These are phyloP conservation scores for Casaregolazyma lundiana DNA, from an alignment of 1,139 yeast genomes.

Conservation along the genomic window DNA sequence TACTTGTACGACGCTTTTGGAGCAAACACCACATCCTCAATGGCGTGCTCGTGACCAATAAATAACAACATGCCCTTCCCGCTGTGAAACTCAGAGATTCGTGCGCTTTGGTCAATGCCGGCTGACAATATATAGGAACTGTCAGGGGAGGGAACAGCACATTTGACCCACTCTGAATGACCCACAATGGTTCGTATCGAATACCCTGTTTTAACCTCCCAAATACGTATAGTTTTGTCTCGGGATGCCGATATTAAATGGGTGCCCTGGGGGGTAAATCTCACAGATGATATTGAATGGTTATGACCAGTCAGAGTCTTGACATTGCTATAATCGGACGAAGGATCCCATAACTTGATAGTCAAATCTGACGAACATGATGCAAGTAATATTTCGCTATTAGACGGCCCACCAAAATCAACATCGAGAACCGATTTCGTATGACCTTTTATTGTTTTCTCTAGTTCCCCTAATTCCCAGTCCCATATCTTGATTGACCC, in stretches of 20 bases:
- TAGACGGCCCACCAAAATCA: constrained; percentile 46
- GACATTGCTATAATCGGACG: constrained; percentile 47
- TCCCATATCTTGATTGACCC: constrained; percentile 78
- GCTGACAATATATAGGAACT: constrained; percentile 68
- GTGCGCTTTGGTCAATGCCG: constrained; percentile 73
- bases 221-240: constrained; percentile 65
- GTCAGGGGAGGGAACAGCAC: constrained; percentile 46
- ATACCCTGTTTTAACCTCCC: constrained; percentile 74
- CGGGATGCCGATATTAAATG: constrained; percentile 69
- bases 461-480: constrained; percentile 63
- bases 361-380: constrained; percentile 73
- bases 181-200: constrained; percentile 64
- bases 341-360: constrained; percentile 66
- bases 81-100: constrained; percentile 57
- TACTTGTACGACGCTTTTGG: constrained; percentile 49
- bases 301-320: constrained; percentile 84
- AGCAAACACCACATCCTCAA: constrained; percentile 68
- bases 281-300: constrained; percentile 70
- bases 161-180: constrained; percentile 88
- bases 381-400: constrained; percentile 37
- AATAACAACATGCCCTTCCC: constrained; percentile 68
- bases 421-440: constrained; percentile 63
- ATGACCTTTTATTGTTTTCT: constrained; percentile 68
- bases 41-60: constrained; percentile 78
- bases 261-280: constrained; percentile 45